Evolutionary conservation across 2,329 filamentous ascomycete genomes (phyloP).

Genomic region (Fusarium sp.): DNA sequence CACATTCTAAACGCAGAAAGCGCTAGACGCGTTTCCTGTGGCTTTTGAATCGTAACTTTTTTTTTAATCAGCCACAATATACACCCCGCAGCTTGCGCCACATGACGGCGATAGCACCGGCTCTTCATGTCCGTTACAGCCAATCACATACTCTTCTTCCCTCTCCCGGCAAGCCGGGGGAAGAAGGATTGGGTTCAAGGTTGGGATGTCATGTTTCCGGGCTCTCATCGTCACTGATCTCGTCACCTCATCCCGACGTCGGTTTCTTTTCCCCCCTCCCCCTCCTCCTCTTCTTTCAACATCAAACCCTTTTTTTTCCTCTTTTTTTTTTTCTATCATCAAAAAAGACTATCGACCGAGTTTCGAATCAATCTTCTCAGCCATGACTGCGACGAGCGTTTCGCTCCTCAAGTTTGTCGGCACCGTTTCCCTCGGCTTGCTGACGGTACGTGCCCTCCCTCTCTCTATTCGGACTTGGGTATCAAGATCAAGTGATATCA

Average conservation of each 20-base stretch:
- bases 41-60: background rate
- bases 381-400: conserved; percentile 76
- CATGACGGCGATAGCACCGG: background rate
- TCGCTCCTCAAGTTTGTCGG: conserved; percentile 92
- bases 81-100: conserved; percentile 7
- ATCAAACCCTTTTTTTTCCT: background rate
- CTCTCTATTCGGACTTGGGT: background rate
- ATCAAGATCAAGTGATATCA: conserved; percentile 33
- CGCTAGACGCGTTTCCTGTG: conserved; percentile 13
- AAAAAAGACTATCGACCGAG: background rate
- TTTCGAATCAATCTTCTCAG: conserved; percentile 3
- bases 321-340: background rate
- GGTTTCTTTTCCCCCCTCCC: background rate
- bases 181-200: background rate
- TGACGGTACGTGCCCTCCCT: conserved; percentile 76
- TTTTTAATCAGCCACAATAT: background rate
- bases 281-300: conserved; percentile 3
- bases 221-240: conserved; percentile 18
- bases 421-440: conserved; percentile 85
- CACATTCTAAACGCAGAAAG: conserved; percentile 26
- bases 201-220: background rate
- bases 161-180: conserved; percentile 11
- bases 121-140: conserved; percentile 5
- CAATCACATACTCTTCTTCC: conserved; percentile 19
- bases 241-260: conserved; percentile 27